Base-by-base conservation (phyloP, 108 stramenopile species). In the Nitzschia inconspicua region DNA sequence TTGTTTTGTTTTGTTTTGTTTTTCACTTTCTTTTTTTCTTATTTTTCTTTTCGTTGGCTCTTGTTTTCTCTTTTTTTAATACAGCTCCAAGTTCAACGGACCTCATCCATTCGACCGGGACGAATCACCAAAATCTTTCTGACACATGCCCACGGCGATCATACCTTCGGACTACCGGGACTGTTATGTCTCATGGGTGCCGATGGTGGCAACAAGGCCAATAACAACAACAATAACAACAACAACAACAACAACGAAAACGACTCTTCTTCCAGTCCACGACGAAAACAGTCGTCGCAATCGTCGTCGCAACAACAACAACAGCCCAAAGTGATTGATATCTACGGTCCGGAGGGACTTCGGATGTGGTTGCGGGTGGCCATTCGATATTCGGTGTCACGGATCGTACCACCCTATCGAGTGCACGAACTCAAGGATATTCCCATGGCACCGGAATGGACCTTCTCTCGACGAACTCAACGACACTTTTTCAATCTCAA, bases 371-470 rank as follows among this genome's bases (percentile, higher is more conserved):
- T 93, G 36, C 80, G 96, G 9, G 83, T 88, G 3, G 89, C 88
- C n/a, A 78, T 97, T 46, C 88, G 88, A 19, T 91, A 89, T 57
- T 82, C 84, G 25, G 82, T 92, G 7, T 84, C 85, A 6, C 67
- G 93, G 4, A 85, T 93, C 26, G 84, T 85, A 9, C 84, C 89
- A 1, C 83, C 82, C 7, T 96, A 98, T 76, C 62, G 92, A 11
- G 95, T 98, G 0, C 97, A 98, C 63, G 97, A 98, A 63, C 68
- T 98, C 46, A 84, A 86, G 76, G 88, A 91, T 50, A 77, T 98
- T 10, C 90, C 95, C 4, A 84, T 91, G 83, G 91, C 92, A 25
- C 95, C 94, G 0, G 93, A 88, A 61, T 94, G 93, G 93, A 72
- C 73, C 26, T 47, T 67, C 40, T 70, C 62, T 24, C 70, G 66